Evolutionary conservation across 108 stramenopile species (phyloP).

Genomic region (Skeletonema tropicum): DNA sequence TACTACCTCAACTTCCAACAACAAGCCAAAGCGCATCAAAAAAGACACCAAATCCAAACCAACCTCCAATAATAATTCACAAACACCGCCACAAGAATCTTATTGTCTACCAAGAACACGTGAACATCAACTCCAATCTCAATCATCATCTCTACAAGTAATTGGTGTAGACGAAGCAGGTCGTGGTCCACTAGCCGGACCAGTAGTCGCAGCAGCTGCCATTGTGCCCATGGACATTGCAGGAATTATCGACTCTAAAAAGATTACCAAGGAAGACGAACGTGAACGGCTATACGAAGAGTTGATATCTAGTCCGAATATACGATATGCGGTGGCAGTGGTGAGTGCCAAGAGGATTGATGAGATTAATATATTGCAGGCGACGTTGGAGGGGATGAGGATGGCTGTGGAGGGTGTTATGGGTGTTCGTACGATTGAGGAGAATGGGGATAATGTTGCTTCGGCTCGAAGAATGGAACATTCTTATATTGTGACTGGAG

Average conservation of each 20-base stretch:
- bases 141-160: slow-evolving; percentile 23
- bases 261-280: slow-evolving; percentile 82
- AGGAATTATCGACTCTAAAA: slow-evolving; percentile 93
- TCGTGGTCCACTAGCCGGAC: slow-evolving; percentile 93
- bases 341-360: slow-evolving; percentile 91
- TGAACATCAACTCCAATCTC: slow-evolving; percentile 23
- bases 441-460: slow-evolving; percentile 16
- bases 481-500: slow-evolving; percentile 60
- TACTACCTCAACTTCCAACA: too few species aligned
- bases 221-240: slow-evolving; percentile 65
- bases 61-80: not conserved
- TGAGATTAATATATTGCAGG: slow-evolving; percentile 97
- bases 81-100: slow-evolving; percentile 8
- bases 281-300: slow-evolving; percentile 57
- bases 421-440: slow-evolving; percentile 9
- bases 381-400: slow-evolving; percentile 91
- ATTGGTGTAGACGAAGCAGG: slow-evolving; percentile 98
- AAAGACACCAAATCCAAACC: slow-evolving; percentile 5
- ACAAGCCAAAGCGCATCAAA: slow-evolving; percentile 6
- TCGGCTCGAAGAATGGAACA: slow-evolving; percentile 57
- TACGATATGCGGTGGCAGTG: slow-evolving; percentile 83
- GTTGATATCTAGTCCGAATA: slow-evolving; percentile 53
- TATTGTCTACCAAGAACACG: slow-evolving; percentile 38
- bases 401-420: slow-evolving; percentile 60
- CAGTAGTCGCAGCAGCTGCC: slow-evolving; percentile 82